Evolutionary conservation across 352 stramenopile species (phyloP), one percentile per base, ranked within the genome.

Genomic region (Vaucheria bursata): DNA sequence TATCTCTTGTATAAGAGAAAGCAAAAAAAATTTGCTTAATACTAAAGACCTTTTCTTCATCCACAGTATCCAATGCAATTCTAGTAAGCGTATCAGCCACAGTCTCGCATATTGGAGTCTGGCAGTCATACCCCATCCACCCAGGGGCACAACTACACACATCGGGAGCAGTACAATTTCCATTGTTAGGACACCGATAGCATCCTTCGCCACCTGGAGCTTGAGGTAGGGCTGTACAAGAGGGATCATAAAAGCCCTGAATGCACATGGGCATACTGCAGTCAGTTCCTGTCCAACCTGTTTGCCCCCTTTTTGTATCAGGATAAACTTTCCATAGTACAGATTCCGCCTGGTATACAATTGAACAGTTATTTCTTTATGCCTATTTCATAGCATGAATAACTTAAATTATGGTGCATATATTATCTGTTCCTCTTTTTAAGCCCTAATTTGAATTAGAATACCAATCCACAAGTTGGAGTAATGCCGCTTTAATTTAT

Each of bases 61-160:
- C 94, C 7, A 94, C 90, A 0, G 94, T 98, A 82, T 96, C 92
- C 38, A 98, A 87, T 75, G 97, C 88, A 4, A 79, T 79, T 1
- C 90, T 87, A 39, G 94, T 88, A 0, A 92, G 84, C 5, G 74
- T 74, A 45, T 85, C 85, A 1, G 77, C 79, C 37, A 90, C 84
- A 35, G 93, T 74, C 52, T 88, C 84, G 73, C 94, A 98, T 1
- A 97, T 87, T 0, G 94, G 95, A 37, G 87, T 91, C 68, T 84
- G 86, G 85, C 94, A 98, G 82, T 98, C 94, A 76, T 95, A 97
- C 7, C 94, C 94, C 7, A 85, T 90, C 94, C 94, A 98, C 1
- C 92, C 94, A 39, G 90, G 82, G 0, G 92, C 88, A 85, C 94
- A 98, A 25, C 87, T 72, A 76, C 94, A 98, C 38, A 92, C 78